Percentiles rank a stretch among this genome's conserved stretches.
Conservation (phyloP, 495 filamentous ascomycete species). For the Penicillium pancosmium region DNA sequence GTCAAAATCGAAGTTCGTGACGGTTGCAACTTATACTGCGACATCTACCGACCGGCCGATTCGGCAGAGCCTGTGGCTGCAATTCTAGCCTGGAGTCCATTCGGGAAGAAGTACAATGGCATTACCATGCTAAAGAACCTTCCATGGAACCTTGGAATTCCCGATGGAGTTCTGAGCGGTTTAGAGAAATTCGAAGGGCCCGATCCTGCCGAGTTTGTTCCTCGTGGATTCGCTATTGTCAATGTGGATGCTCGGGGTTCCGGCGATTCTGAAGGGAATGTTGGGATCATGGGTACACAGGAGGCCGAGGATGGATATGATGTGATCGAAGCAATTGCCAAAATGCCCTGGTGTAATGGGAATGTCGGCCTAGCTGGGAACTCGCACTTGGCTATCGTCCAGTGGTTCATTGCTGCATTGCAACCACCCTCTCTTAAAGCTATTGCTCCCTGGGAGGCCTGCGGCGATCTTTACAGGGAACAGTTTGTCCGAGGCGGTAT, state of each 20-base stretch:
- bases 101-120: slow-evolving; percentile 35
- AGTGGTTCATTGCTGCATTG: slow-evolving; percentile 42
- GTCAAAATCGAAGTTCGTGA: slow-evolving; percentile 28
- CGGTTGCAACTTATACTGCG: slow-evolving; percentile 28
- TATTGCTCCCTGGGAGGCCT: slow-evolving; percentile 47
- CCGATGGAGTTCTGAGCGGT: slow-evolving; percentile 14
- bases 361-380: slow-evolving; percentile 34
- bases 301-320: slow-evolving; percentile 35
- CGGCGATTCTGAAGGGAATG: slow-evolving; percentile 36
- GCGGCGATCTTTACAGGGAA: slow-evolving; percentile 42
- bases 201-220: slow-evolving; percentile 45
- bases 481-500: slow-evolving; percentile 49
- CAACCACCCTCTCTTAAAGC: slow-evolving; percentile 39
- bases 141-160: slow-evolving; percentile 21
- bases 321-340: slow-evolving; percentile 21
- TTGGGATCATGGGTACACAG: slow-evolving; percentile 39
- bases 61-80: slow-evolving; percentile 27
- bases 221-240: slow-evolving; percentile 44
- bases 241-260: slow-evolving; percentile 43
- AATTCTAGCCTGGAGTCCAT: slow-evolving; percentile 35
- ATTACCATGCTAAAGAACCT: slow-evolving; percentile 14
- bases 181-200: slow-evolving; percentile 46
- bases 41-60: slow-evolving; percentile 33
- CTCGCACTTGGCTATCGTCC: slow-evolving; percentile 32
- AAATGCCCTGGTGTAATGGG: slow-evolving; percentile 28